Evolutionary conservation across 257 asterid species (phyloP), one percentile per base, ranked within the genome.

Genomic region (Solanum paucissectum): DNA sequence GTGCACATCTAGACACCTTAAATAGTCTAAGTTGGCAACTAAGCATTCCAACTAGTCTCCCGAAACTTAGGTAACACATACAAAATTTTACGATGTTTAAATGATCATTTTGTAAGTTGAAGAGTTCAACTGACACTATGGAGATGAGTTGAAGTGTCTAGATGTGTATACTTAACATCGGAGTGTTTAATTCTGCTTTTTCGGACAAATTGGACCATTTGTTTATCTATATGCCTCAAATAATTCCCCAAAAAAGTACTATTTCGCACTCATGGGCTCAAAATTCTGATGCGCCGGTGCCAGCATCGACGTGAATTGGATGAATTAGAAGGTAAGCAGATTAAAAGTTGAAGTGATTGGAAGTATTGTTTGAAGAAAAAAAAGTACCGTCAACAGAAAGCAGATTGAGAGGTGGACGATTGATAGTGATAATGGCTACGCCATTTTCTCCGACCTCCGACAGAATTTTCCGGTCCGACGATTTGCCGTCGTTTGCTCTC

Each of bases 331-430:
- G 77, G 77, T 32, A 32, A 14, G n/a, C 6, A 32, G 42, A 32
- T 32, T 13, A 13, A 71, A 71, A 32, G 3, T 29, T 32, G 11
- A 73, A 72, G 14, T 37, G 18, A 33, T 18, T 34, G 79, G 7
- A 71, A 72, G 79, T 32, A 72, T 32, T 33, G 79, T 25, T 12
- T 11, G 36, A 12, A 16, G 21, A 29, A 71, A 71, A 16, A 5
- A 7, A 12, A 77, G 34, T 96, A 96, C 99, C 99, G 88, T 97
- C 98, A 58, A 96, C 91, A 2, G 99, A 94, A 21, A 97, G 98
- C 83, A 98, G 96, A 94, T 97, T 97, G 81, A 97, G 99, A 68
- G 99, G 99, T 55, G 99, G 99, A 89, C 95, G 96, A 91, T 95
- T 89, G 93, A 97, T 91, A 91, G 98, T 96, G 92, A 97, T 91